Conservation (phyloP, 1,284 basidiomycete species). For the Cronartium quercuum region DNA sequence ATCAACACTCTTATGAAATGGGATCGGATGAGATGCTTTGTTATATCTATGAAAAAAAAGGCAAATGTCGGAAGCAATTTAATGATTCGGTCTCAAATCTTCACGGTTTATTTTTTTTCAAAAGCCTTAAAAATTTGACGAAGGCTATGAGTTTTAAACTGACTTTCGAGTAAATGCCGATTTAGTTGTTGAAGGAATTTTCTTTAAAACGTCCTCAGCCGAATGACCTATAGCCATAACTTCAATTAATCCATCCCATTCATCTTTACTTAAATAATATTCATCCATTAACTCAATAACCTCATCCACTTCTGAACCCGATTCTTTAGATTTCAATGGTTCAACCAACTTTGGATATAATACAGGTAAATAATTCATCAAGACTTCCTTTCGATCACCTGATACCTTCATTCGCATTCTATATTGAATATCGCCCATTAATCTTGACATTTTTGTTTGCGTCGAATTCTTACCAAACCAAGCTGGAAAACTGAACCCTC, state of each 20-base stretch:
- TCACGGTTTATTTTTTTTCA: background rate
- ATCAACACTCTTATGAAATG: slow-evolving; percentile 24
- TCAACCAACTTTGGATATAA: slow-evolving; percentile 70
- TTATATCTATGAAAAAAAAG: slow-evolving; percentile 51
- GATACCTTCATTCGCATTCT: slow-evolving; percentile 90
- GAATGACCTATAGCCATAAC: slow-evolving; percentile 51
- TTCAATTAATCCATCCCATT: slow-evolving; percentile 92
- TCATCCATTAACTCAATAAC: slow-evolving; percentile 87
- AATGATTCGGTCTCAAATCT: slow-evolving; percentile 6
- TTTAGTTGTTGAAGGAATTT: slow-evolving; percentile 75
- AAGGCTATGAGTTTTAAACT: slow-evolving; percentile 42
- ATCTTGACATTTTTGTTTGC: slow-evolving; percentile 69
- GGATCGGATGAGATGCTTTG: slow-evolving; percentile 32
- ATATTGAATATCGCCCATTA: slow-evolving; percentile 83
- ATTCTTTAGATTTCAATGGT: slow-evolving; percentile 67
- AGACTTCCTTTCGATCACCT: slow-evolving; percentile 77
- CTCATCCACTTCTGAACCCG: slow-evolving; percentile 57
- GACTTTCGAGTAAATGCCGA: slow-evolving; percentile 77
- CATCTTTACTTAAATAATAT: slow-evolving; percentile 85
- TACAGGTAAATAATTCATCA: slow-evolving; percentile 82
- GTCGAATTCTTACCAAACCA: slow-evolving; percentile 98
- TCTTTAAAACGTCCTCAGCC: slow-evolving; percentile 64
- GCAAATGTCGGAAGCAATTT: background rate
- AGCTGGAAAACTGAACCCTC: slow-evolving; percentile 60
- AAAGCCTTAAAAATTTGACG: background rate